phyloP scores from a whole-genome alignment of 345 rosid species.

The Camelina hispida region DNA sequence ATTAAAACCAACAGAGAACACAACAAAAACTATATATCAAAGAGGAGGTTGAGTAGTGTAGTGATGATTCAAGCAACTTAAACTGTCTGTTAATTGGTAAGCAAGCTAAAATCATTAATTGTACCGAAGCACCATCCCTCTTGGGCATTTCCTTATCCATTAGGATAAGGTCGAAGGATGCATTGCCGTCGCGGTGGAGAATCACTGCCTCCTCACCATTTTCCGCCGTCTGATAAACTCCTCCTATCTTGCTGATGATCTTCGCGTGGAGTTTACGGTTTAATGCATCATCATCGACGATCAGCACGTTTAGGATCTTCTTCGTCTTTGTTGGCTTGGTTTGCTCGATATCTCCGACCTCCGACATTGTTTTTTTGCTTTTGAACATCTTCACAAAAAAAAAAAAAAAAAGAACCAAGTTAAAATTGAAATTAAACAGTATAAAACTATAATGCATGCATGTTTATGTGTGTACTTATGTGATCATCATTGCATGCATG shows the following conservation, averaged over 20 bases:
- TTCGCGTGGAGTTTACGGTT: slow-evolving; percentile 29
- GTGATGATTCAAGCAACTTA: not conserved
- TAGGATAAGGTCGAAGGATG: slow-evolving; percentile 42
- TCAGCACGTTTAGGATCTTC: slow-evolving; percentile 37
- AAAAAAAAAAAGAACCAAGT: not conserved
- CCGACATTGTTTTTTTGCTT: not conserved
- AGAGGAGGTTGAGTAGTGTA: slow-evolving; percentile 2
- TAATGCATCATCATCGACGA: slow-evolving; percentile 44
- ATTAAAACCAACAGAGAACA: slow-evolving; percentile 1
- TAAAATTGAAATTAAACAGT: not conserved
- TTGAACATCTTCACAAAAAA: not conserved
- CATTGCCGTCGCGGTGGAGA: slow-evolving; percentile 27
- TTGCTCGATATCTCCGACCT: slow-evolving; percentile 17
- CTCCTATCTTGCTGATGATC: slow-evolving; percentile 35
- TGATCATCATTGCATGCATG: slow-evolving; percentile 29
- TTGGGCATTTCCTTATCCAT: slow-evolving; percentile 49
- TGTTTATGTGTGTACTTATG: not conserved
- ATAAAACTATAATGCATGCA: slow-evolving; percentile 12
- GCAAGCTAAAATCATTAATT: not conserved
- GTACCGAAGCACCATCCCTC: slow-evolving; percentile 44
- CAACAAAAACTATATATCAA: not conserved
- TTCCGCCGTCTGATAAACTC: slow-evolving; percentile 18
- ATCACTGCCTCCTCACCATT: slow-evolving; percentile 44
- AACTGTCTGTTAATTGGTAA: not conserved
- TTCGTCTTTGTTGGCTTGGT: not conserved